These are phyloP conservation scores for Camellia granthamiana DNA, from an alignment of 148 eudicot species.

Conservation along the genomic window DNA sequence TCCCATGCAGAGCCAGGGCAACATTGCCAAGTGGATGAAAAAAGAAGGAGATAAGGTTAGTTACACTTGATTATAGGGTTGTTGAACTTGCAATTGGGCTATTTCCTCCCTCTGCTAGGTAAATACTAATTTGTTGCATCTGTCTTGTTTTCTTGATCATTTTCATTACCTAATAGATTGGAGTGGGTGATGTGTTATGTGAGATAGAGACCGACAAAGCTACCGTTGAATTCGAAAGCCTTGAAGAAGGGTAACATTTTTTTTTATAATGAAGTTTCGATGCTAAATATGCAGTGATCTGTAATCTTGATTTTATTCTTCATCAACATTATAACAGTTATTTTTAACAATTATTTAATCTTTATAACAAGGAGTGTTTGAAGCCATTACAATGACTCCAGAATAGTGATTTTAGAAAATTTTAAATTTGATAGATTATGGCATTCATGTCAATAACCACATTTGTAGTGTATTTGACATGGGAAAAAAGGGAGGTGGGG, in stretches of 20 bases:
- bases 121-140: slow-evolving; percentile 13
- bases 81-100: slow-evolving; percentile 5
- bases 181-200: slow-evolving; percentile 85
- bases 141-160: slow-evolving; percentile 13
- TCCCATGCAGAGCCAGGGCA: slow-evolving; percentile 67
- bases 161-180: slow-evolving; percentile 54
- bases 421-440: background rate
- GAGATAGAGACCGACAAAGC: slow-evolving; percentile 99
- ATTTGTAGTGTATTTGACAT: background rate
- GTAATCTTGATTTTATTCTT: background rate
- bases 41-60: slow-evolving; percentile 94
- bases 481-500: background rate
- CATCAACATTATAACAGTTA: background rate
- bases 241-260: slow-evolving; percentile 87
- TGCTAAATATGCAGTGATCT: background rate
- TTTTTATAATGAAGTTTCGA: background rate
- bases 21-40: slow-evolving; percentile 77
- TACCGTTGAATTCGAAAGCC: slow-evolving; percentile 87
- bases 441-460: background rate
- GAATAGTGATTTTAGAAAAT: background rate
- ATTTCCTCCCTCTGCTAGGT: background rate
- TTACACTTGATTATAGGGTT: slow-evolving; percentile 10
- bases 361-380: background rate
- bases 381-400: background rate
- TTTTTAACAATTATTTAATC: background rate